These are phyloP conservation scores for Theileria sp. DNA, from an alignment of 169 alveolate genomes.

Conservation along the genomic window DNA sequence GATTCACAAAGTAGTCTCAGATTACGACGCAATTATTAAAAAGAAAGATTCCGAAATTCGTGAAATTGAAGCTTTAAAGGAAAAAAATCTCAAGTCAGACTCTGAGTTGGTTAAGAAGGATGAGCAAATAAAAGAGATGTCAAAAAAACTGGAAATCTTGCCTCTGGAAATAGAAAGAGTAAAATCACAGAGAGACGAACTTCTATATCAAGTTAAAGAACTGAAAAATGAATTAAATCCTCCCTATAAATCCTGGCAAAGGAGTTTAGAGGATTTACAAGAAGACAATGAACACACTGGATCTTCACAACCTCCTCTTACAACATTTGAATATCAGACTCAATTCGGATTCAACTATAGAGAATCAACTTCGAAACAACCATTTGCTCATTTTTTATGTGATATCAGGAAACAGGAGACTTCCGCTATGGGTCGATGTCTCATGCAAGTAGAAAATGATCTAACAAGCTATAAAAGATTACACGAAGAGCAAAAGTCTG, in stretches of 20 bases:
- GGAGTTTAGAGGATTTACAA: not conserved
- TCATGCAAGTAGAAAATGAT: conserved; percentile 62
- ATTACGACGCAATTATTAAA: conserved; percentile 54
- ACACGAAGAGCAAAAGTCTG: conserved; percentile 47
- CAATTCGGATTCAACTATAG: not conserved
- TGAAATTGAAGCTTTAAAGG: conserved; percentile 39
- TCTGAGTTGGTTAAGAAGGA: conserved; percentile 46
- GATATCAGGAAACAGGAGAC: conserved; percentile 38
- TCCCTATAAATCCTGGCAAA: conserved; percentile 7
- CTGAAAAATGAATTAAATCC: conserved; percentile 16
- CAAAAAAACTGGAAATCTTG: conserved; percentile 9
- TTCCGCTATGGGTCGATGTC: conserved; percentile 53
- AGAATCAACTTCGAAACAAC: not conserved
- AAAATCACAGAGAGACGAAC: conserved; percentile 16
- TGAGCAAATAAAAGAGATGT: conserved; percentile 12
- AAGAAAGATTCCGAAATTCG: conserved; percentile 38
- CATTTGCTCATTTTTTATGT: conserved; percentile 10
- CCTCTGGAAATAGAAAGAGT: conserved; percentile 44
- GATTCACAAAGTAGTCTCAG: conserved; percentile 51
- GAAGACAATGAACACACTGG: not conserved
- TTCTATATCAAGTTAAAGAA: conserved; percentile 13
- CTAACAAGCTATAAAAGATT: conserved; percentile 50
- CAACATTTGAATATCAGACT: not conserved
- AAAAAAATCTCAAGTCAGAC: conserved; percentile 8
- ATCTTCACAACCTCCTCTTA: not conserved